Evolutionary conservation across 2,329 filamentous ascomycete species (phyloP).

Genomic region (Cladosporium austrohemisphaericum): DNA sequence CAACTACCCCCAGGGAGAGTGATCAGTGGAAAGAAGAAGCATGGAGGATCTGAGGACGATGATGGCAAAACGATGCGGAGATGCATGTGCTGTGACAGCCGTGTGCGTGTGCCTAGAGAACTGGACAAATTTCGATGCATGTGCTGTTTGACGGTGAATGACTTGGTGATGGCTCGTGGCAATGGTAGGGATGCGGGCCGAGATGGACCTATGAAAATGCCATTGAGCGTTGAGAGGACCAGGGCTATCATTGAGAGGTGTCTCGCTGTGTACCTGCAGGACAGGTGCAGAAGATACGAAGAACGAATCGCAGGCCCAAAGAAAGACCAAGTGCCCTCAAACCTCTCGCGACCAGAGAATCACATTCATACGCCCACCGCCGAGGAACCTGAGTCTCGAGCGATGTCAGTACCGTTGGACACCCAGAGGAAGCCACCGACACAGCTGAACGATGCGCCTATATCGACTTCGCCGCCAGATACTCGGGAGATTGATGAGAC

Average conservation of each 20-base stretch:
- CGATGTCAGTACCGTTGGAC: not conserved
- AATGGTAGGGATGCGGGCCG: slow-evolving; percentile 21
- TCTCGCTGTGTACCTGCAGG: slow-evolving; percentile 48
- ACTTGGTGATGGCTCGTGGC: slow-evolving; percentile 48
- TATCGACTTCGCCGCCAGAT: slow-evolving; percentile 27
- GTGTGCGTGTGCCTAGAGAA: slow-evolving; percentile 73
- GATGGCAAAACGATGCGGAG: slow-evolving; percentile 63
- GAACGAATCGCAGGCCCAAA: not conserved
- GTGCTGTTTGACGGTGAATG: slow-evolving; percentile 80
- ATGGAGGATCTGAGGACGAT: slow-evolving; percentile 33
- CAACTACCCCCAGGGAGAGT: slow-evolving; percentile 23
- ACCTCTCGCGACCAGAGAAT: not conserved
- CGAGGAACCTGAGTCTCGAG: not conserved
- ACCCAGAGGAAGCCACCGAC: slow-evolving; percentile 11
- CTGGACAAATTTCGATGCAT: slow-evolving; percentile 75
- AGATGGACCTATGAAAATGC: slow-evolving; percentile 27
- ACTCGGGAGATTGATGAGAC: slow-evolving; percentile 2
- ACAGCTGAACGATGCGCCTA: slow-evolving; percentile 21
- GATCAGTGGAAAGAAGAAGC: slow-evolving; percentile 28
- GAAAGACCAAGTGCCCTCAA: not conserved
- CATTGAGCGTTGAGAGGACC: slow-evolving; percentile 60
- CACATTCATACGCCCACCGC: slow-evolving; percentile 4
- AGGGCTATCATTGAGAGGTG: slow-evolving; percentile 55
- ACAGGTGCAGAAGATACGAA: slow-evolving; percentile 25
- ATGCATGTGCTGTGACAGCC: slow-evolving; percentile 82